Evolutionary conservation across 306 rosid species (phyloP).

Genomic region (Elaeagnus macrophylla): DNA sequence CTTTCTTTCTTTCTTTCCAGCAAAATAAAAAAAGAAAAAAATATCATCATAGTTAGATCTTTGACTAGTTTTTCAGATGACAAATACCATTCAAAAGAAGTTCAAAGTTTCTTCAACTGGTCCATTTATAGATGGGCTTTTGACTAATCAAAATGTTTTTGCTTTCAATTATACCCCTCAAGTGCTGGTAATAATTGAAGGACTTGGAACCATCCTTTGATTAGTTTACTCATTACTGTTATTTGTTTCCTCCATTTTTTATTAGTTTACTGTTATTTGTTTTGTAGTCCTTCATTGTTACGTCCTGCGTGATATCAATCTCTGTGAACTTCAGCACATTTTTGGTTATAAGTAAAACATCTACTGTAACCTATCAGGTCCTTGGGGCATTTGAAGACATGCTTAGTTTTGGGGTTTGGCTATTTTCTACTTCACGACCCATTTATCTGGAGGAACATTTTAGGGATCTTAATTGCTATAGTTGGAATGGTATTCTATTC

Average conservation of each 20-base stretch:
- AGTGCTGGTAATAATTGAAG: constrained; percentile 69
- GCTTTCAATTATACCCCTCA: constrained; percentile 69
- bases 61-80: constrained; percentile 75
- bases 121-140: constrained; percentile 76
- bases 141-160: constrained; percentile 78
- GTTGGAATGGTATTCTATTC: constrained; percentile 48
- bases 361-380: constrained; percentile 97
- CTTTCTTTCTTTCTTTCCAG: too few relatives aligned
- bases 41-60: neutral
- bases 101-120: constrained; percentile 92
- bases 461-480: constrained; percentile 50
- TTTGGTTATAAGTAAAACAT: constrained; percentile 92
- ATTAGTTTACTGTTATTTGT: neutral
- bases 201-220: neutral
- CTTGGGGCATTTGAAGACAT: constrained; percentile 97
- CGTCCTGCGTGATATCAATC: constrained; percentile 86
- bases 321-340: constrained; percentile 96
- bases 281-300: constrained; percentile 71
- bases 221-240: neutral
- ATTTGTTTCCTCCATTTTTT: constrained; percentile 9
- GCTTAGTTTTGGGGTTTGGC: constrained; percentile 85
- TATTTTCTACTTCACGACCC: constrained; percentile 81
- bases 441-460: constrained; percentile 84
- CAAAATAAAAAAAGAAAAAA: too few relatives aligned
- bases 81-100: constrained; percentile 94